These are phyloP conservation scores for Elymus sibiricus DNA, from an alignment of 176 grass and related monocot genomes.

Conservation along the genomic window DNA sequence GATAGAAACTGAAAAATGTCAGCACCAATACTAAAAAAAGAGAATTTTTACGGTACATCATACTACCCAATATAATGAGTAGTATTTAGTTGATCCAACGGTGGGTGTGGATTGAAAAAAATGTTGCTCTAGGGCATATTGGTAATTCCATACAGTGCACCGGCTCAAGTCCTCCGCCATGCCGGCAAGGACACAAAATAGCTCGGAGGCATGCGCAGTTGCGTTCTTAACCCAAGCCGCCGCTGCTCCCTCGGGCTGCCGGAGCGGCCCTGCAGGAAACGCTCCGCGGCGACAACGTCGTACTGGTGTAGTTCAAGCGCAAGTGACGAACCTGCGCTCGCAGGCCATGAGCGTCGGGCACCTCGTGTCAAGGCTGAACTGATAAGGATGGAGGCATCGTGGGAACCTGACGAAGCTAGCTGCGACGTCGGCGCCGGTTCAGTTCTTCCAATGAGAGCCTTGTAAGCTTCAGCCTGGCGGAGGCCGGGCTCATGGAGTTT, in stretches of 20 bases:
- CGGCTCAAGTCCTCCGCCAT: no score
- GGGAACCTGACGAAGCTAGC: conserved; percentile 8
- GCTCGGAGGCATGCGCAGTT: conserved; percentile 67
- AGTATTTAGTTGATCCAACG: no score
- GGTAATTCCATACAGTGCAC: no score
- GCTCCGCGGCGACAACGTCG: conserved; percentile 34
- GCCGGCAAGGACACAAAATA: no score
- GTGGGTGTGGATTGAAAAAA: no score
- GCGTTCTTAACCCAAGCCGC: conserved; percentile 29
- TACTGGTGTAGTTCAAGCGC: conserved; percentile 64
- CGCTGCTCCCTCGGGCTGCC: not conserved
- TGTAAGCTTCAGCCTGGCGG: conserved; percentile 49
- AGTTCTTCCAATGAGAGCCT: conserved; percentile 13
- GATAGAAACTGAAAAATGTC: no score
- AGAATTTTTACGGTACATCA: no score
- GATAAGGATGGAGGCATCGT: conserved; percentile 18
- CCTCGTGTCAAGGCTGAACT: conserved; percentile 13
- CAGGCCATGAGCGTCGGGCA: conserved; percentile 9
- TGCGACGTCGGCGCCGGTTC: not conserved
- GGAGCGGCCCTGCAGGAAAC: not conserved
- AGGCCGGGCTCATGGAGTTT: conserved; percentile 75
- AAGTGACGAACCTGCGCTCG: conserved; percentile 64
- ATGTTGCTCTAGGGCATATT: no score
- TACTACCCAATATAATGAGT: no score
- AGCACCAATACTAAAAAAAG: no score